Evolutionary conservation across 2,329 filamentous ascomycete genomes (phyloP).

Genomic region (Fusarium albidum): DNA sequence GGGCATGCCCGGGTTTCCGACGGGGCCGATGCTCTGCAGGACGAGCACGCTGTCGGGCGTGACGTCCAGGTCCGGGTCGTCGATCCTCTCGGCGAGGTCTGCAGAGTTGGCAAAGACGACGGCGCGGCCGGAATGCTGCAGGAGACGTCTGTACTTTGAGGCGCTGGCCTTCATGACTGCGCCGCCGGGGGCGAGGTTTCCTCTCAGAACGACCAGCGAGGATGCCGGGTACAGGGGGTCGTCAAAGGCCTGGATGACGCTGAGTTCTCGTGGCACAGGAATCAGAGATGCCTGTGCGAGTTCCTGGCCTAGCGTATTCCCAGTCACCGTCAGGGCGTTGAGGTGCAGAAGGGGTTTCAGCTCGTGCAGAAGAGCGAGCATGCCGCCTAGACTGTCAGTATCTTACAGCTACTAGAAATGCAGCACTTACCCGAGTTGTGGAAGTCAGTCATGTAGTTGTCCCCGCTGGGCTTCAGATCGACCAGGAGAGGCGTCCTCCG

Average conservation of each 20-base stretch:
- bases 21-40: slow-evolving; percentile 87
- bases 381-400: slow-evolving; percentile 65
- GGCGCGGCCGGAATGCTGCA: slow-evolving; percentile 55
- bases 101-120: slow-evolving; percentile 79
- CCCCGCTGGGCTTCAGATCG: slow-evolving; percentile 85
- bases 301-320: slow-evolving; percentile 82
- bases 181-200: slow-evolving; percentile 84
- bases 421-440: slow-evolving; percentile 68
- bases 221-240: slow-evolving; percentile 75
- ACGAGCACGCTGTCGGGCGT: slow-evolving; percentile 70
- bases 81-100: slow-evolving; percentile 73
- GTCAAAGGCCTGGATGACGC: slow-evolving; percentile 71
- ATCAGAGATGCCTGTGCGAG: slow-evolving; percentile 74
- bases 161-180: slow-evolving; percentile 93
- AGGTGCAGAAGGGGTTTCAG: slow-evolving; percentile 81
- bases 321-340: slow-evolving; percentile 81
- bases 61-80: slow-evolving; percentile 69
- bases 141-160: slow-evolving; percentile 72
- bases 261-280: slow-evolving; percentile 46
- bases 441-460: slow-evolving; percentile 89
- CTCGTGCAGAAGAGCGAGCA: slow-evolving; percentile 81
- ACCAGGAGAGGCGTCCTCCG: slow-evolving; percentile 82
- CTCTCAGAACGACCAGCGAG: slow-evolving; percentile 81
- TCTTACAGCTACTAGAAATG: rapidly evolving
- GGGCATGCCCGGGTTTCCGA: slow-evolving; percentile 92